Conservation (phyloP, 331 rosid species). For the Pyrus hybrid region DNA sequence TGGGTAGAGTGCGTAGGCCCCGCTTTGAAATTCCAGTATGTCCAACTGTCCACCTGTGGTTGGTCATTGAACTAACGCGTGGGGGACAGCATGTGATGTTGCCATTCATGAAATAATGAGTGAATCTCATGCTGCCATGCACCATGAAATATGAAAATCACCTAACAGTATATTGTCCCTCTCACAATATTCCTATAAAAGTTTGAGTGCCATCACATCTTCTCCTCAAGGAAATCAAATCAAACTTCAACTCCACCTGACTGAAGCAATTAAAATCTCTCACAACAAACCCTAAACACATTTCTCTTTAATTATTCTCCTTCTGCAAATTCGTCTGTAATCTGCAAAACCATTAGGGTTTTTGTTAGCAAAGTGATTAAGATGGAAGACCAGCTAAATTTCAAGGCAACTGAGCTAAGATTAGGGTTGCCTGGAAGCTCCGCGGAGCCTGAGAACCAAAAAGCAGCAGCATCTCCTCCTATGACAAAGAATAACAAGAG, state of each 20-base stretch:
- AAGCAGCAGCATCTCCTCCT: conserved; percentile 1
- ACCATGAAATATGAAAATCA: conserved; percentile 25
- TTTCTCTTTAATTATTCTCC: background rate
- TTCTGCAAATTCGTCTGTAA: background rate
- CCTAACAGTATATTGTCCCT: conserved; percentile 32
- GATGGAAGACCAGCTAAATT: conserved; percentile 38
- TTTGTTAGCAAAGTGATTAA: background rate
- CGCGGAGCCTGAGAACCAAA: conserved; percentile 7
- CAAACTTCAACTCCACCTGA: background rate
- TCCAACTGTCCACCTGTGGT: conserved; percentile 15
- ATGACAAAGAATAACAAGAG: conserved; percentile 40
- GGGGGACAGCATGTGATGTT: conserved; percentile 14
- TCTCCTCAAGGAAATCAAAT: background rate
- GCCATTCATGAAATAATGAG: background rate
- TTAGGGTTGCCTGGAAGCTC: conserved; percentile 61
- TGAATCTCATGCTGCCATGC: conserved; percentile 17
- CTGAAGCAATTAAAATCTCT: background rate
- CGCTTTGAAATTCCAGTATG: background rate
- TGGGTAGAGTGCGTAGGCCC: background rate
- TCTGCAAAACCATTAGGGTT: background rate
- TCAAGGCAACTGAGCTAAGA: conserved; percentile 51
- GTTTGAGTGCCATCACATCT: background rate
- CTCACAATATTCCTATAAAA: conserved; percentile 2
- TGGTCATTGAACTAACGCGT: conserved; percentile 35
- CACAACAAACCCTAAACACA: background rate